Conservation (phyloP, 352 stramenopile species). For the Pelagophyceae sp. region DNA sequence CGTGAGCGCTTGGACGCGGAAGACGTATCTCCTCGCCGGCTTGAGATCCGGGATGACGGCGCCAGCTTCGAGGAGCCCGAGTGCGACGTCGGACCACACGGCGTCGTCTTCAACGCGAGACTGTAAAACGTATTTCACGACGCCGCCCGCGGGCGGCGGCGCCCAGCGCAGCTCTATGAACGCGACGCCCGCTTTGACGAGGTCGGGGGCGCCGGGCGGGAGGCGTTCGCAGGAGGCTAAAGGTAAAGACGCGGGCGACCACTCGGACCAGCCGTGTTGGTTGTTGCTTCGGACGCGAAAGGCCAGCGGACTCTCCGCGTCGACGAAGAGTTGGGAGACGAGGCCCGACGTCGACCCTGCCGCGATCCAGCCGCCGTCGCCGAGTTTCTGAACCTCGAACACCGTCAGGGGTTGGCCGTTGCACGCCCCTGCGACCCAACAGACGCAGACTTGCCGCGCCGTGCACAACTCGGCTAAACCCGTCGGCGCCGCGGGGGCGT, state of each 20-base stretch:
- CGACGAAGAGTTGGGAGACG: neutral
- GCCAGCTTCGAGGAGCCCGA: neutral
- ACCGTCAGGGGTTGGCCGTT: neutral
- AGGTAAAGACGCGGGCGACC: neutral
- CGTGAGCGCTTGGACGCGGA: neutral
- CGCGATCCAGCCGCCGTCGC: neutral
- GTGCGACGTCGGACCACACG: neutral
- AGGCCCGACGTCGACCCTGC: neutral
- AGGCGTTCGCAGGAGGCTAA: neutral
- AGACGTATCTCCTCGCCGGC: neutral
- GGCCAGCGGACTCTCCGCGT: neutral
- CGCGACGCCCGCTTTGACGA: neutral
- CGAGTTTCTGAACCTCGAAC: neutral
- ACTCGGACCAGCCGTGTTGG: slow-evolving; percentile 4
- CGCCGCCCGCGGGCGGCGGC: neutral
- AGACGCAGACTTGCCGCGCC: neutral
- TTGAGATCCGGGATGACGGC: neutral
- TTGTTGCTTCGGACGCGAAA: slow-evolving; percentile 1
- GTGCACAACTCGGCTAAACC: neutral
- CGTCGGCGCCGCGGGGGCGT: neutral
- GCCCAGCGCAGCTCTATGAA: neutral
- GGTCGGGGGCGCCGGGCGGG: neutral
- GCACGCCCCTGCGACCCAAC: neutral
- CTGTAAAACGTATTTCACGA: slow-evolving; percentile 4
- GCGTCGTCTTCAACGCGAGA: neutral